Conservation (phyloP, 1,139 yeast species). For the Spencermartinsiella ligniputridi region DNA sequence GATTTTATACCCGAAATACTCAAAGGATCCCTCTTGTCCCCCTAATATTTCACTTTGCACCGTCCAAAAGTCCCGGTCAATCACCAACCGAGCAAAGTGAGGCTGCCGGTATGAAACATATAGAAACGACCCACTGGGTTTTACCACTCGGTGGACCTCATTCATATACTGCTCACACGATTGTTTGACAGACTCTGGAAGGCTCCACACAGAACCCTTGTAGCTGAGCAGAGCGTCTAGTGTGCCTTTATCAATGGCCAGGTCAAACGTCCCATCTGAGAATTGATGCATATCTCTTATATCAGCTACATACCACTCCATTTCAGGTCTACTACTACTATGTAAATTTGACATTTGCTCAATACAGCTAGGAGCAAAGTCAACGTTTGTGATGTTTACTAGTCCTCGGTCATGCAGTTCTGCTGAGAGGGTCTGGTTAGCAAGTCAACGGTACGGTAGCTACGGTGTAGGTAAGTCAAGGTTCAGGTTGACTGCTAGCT, state of each 20-base stretch:
- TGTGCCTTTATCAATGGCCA: conserved; percentile 10
- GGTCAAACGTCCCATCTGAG: conserved; percentile 3
- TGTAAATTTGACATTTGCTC: conserved; percentile 5
- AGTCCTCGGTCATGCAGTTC: conserved; percentile 6
- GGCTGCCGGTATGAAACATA: conserved; percentile 9
- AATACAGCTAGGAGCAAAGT: conserved; percentile 7
- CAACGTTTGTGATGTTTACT: conserved; percentile 7
- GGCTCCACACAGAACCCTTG: conserved; percentile 9
- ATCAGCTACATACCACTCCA: conserved; percentile 9
- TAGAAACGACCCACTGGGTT: conserved; percentile 5
- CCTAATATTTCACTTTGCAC: conserved; percentile 1
- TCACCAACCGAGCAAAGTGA: conserved; percentile 8
- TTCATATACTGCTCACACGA: conserved; percentile 7
- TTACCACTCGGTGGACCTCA: conserved; percentile 7
- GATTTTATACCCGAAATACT: conserved; percentile 7
- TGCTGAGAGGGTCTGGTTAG: conserved; percentile 7
- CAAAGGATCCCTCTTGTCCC: conserved; percentile 4
- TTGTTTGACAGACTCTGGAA: conserved; percentile 4
- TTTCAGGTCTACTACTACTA: background rate
- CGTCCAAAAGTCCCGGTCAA: conserved; percentile 4
- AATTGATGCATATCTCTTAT: conserved; percentile 5
- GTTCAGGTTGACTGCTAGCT: no score
- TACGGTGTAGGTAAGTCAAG: no score
- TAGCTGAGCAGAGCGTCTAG: conserved; percentile 9
- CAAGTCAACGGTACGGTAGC: no score